Evolutionary conservation across 2,329 filamentous ascomycete genomes (phyloP).

Genomic region (Botrytis pseudocinerea): DNA sequence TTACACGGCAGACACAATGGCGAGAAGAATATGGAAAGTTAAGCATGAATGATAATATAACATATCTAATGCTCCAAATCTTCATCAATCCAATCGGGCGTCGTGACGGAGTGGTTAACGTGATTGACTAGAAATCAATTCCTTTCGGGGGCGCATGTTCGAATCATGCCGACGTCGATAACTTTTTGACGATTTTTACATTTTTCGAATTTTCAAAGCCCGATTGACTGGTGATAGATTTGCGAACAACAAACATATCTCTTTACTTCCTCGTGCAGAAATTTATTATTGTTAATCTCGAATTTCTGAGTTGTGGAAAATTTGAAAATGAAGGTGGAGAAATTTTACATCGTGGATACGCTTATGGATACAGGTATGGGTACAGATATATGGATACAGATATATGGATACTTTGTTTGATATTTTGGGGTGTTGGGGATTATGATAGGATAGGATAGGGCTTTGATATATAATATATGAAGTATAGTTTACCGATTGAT

Average conservation of each 20-base stretch:
- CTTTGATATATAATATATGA: too few species aligned
- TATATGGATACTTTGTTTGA: neutral
- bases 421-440: neutral
- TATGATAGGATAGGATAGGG: neutral
- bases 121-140: conserved; percentile 16
- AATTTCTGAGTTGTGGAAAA: neutral
- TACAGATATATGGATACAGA: neutral
- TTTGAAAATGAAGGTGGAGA: neutral
- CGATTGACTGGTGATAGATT: neutral
- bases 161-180: conserved; percentile 12
- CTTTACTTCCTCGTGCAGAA: neutral
- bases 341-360: neutral
- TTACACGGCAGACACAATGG: too few species aligned
- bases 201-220: neutral
- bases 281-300: neutral
- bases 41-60: neutral
- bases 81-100: neutral
- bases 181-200: neutral
- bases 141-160: conserved; percentile 11
- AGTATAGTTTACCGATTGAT: neutral
- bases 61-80: rapidly evolving
- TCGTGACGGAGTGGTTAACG: conserved; percentile 16
- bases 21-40: neutral
- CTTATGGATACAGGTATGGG: neutral
- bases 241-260: neutral